Evolutionary conservation across 176 grass and related monocot genomes (phyloP).

Genomic region (Tillandsia fasciculata): DNA sequence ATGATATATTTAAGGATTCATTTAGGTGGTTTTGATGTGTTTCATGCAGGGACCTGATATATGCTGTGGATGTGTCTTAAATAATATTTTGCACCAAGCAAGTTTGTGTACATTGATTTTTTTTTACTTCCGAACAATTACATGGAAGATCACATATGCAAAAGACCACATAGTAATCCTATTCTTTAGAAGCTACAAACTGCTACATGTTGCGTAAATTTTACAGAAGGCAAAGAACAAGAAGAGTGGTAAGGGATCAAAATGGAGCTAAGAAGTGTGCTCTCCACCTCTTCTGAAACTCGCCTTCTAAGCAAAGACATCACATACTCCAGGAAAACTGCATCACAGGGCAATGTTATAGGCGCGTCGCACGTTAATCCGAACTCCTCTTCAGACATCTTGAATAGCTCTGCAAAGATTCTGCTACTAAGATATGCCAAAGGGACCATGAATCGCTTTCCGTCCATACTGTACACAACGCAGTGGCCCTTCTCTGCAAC

Average conservation of each 20-base stretch:
- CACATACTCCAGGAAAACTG: conserved; percentile 46
- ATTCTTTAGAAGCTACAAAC: conserved; percentile 27
- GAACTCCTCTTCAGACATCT: conserved; percentile 46
- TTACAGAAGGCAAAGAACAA: conserved; percentile 4
- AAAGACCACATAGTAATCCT: too few species aligned
- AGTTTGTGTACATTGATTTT: too few species aligned
- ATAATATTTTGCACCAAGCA: too few species aligned
- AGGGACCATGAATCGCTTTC: conserved; percentile 52
- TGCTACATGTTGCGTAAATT: conserved; percentile 8
- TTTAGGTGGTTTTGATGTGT: too few species aligned
- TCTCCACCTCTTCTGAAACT: conserved; percentile 50
- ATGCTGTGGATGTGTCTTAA: too few species aligned
- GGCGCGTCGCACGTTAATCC: conserved; percentile 34
- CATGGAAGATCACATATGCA: too few species aligned
- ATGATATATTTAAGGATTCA: too few species aligned
- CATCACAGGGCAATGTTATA: conserved; percentile 57
- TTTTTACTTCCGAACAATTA: too few species aligned
- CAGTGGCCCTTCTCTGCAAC: conserved; percentile 52
- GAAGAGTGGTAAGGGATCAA: conserved; percentile 29
- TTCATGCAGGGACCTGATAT: too few species aligned
- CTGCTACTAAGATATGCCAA: conserved; percentile 29
- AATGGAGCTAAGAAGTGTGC: conserved; percentile 38
- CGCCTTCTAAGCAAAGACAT: conserved; percentile 44
- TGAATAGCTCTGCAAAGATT: conserved; percentile 48
- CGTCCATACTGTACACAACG: conserved; percentile 35